Conservation (phyloP, 2,329 filamentous ascomycete species). For the Diaporthe sp. region DNA sequence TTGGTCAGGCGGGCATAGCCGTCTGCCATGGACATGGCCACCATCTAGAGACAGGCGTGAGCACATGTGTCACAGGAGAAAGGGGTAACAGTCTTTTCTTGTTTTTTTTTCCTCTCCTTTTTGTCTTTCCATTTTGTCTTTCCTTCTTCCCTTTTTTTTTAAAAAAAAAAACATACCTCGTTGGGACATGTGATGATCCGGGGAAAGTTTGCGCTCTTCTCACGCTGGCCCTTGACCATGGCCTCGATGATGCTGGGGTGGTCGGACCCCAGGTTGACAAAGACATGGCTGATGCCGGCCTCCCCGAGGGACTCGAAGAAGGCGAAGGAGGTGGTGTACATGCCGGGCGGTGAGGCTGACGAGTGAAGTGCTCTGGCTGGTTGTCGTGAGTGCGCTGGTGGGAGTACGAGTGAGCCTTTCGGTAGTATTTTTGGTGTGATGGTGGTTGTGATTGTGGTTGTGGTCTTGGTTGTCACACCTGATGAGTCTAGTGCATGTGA, state of each 20-base stretch:
- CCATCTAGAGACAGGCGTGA: constrained; percentile 66
- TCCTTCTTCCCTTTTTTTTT: too few species aligned
- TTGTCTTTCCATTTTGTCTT: too few species aligned
- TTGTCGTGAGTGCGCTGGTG: not conserved
- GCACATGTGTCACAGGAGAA: not conserved
- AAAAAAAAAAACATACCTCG: constrained; percentile 71
- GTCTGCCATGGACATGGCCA: constrained; percentile 81
- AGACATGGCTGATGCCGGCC: constrained; percentile 70
- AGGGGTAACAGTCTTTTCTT: not conserved
- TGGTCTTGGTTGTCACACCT: not conserved
- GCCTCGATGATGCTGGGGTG: constrained; percentile 80
- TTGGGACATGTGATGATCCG: constrained; percentile 80
- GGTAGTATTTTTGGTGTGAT: not conserved
- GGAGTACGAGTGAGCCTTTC: not conserved
- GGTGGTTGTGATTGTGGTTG: not conserved
- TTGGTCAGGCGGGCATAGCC: constrained; percentile 77
- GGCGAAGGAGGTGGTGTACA: constrained; percentile 83
- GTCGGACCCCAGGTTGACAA: constrained; percentile 72
- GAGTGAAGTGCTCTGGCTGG: constrained; percentile 11
- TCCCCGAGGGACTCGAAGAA: constrained; percentile 88
- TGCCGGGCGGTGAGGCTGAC: constrained; percentile 45
- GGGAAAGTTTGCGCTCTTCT: constrained; percentile 72
- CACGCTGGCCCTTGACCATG: constrained; percentile 78
- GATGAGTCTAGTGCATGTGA: not conserved
- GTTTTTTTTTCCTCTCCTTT: too few species aligned